Base-by-base conservation (phyloP, 306 rosid species). In the Cicer chorassanicum region DNA sequence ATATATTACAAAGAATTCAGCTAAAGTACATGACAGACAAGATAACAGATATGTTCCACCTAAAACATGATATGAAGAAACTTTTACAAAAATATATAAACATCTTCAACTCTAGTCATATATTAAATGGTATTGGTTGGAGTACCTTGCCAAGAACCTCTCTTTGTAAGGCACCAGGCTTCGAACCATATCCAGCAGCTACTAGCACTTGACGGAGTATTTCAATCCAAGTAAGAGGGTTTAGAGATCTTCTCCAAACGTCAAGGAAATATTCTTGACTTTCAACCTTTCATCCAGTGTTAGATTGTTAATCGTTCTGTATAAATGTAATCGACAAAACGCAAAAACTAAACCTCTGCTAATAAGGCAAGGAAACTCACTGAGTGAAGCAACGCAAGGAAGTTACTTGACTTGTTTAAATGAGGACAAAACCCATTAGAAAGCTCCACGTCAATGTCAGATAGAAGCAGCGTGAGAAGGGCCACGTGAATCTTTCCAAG, bases 171-270 rank as follows among this genome's bases (percentile, higher is more conserved):
- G 88, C 71, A 74, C 87, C 90, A 80, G 87, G 88, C 81, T 90
- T 92, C 50, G 93, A 89, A 86, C 97, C 94, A 83, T 92, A 94
- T 48, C 97, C 97, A 86, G 99, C 93, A 2, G 96, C 97, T 78
- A 86, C 84, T 88, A 94, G 86, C 44, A 94, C 90, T 86, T 89
- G 99, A 63, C 93, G 92, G 39, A 94, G 83, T 88, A 92, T 87
- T 84, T 94, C 99, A 68, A 86, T 82, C 97, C 99, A 94, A 12
- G 96, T 92, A 66, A 94, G 87, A 72, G 99, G 87, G 70, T 94
- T 94, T 60, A 94, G 70, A 24, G 90, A 89, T 81, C 83, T 85
- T 84, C 79, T 88, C 99, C 99, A 94, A 60, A 85, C 84, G 45
- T 87, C 88, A 49, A 90, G 83, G 69, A 81, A 82, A 77, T 68